A percentile compares a stretch with the other conserved stretches of the same genome.
These are phyloP conservation scores for Melampsora americana DNA, from an alignment of 1,284 basidiomycete species.

Conservation along the genomic window DNA sequence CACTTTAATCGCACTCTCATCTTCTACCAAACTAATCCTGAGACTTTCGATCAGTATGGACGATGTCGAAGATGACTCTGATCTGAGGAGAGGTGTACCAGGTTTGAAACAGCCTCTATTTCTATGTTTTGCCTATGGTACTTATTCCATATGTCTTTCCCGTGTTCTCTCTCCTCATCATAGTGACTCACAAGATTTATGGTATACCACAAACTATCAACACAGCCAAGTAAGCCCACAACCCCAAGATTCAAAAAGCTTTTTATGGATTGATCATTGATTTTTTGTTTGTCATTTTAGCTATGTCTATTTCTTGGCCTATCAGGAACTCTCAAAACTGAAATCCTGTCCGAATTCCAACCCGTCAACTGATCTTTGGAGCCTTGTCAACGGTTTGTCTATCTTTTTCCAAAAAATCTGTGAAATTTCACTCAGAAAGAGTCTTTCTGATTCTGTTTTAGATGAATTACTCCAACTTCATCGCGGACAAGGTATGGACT, in stretches of 20 bases:
- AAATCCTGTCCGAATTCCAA: background rate
- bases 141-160: conserved; percentile 9
- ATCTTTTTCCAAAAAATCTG: background rate
- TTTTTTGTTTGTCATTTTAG: conserved; percentile 64
- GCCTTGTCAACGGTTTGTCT: conserved; percentile 40
- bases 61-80: conserved; percentile 94
- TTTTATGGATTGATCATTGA: conserved; percentile 62
- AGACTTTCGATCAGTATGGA: conserved; percentile 66
- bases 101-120: conserved; percentile 57
- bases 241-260: conserved; percentile 84
- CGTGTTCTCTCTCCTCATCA: conserved; percentile 29
- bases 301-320: conserved; percentile 41
- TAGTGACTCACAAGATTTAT: conserved; percentile 90
- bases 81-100: conserved; percentile 79
- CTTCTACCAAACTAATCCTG: background rate
- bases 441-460: conserved; percentile 48
- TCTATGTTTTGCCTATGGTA: background rate
- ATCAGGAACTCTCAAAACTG: conserved; percentile 33
- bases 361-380: conserved; percentile 23
- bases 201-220: conserved; percentile 97
- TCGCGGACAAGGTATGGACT: conserved; percentile 90
- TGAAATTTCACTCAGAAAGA: background rate
- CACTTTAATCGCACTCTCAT: background rate
- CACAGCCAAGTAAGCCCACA: conserved; percentile 79
- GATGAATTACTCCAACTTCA: conserved; percentile 87